Percentiles rank a stretch among this genome's conserved stretches.
phyloP scores from a whole-genome alignment of 306 rosid species.

The Clitoria ternatea region DNA sequence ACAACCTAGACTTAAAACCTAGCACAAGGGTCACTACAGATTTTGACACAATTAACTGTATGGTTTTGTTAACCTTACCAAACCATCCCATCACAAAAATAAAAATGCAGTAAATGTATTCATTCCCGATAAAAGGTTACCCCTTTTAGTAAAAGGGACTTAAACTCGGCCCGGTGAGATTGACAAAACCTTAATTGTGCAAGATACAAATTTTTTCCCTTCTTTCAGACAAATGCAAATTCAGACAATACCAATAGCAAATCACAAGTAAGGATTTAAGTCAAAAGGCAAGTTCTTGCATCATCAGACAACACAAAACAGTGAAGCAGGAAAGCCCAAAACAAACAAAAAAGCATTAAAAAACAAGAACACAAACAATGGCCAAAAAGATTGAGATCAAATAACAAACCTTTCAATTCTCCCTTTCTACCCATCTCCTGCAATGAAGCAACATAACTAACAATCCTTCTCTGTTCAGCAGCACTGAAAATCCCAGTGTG shows the following conservation, averaged over 20 bases:
- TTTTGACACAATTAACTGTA: too few relatives aligned
- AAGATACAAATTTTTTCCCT: not conserved
- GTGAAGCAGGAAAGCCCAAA: not conserved
- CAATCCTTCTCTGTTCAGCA: conserved; percentile 85
- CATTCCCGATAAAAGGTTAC: too few relatives aligned
- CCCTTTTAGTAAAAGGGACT: too few relatives aligned
- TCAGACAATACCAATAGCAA: not conserved
- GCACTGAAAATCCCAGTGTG: conserved; percentile 82
- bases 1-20: too few relatives aligned
- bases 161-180: too few relatives aligned
- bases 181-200: too few relatives aligned
- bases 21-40: too few relatives aligned
- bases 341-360: not conserved
- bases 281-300: not conserved
- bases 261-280: not conserved
- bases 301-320: not conserved
- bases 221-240: not conserved
- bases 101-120: too few relatives aligned
- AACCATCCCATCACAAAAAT: too few relatives aligned
- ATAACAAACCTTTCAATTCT: conserved; percentile 69
- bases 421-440: conserved; percentile 77
- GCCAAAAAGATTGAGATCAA: not conserved
- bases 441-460: conserved; percentile 42
- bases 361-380: not conserved
- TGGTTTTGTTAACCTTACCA: too few relatives aligned